These are phyloP conservation scores for Hygrophila difformis DNA, from an alignment of 257 asterid species.

Conservation along the genomic window DNA sequence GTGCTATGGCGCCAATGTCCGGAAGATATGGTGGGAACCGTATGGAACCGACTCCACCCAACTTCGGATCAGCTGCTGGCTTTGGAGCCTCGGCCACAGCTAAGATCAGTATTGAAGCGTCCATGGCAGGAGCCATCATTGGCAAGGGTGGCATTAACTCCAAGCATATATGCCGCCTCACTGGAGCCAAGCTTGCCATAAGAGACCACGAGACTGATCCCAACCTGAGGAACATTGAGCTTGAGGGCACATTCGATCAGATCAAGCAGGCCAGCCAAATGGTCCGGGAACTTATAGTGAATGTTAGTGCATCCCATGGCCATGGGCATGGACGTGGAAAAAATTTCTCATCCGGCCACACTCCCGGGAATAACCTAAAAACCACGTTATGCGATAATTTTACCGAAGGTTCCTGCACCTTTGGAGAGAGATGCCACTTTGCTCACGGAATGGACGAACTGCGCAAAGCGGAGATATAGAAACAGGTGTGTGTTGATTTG, in stretches of 20 bases:
- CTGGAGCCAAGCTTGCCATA: slow-evolving; percentile 50
- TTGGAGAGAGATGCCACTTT: slow-evolving; percentile 61
- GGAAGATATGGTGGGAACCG: slow-evolving; percentile 34
- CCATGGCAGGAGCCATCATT: slow-evolving; percentile 54
- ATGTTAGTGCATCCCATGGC: slow-evolving; percentile 25
- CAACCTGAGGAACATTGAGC: slow-evolving; percentile 46
- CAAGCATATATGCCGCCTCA: slow-evolving; percentile 46
- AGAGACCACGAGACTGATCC: slow-evolving; percentile 51
- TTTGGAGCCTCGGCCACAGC: slow-evolving; percentile 62
- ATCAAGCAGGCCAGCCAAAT: slow-evolving; percentile 56
- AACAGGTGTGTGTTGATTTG: neutral
- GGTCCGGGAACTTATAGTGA: slow-evolving; percentile 51
- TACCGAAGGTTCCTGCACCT: slow-evolving; percentile 51
- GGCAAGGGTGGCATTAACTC: slow-evolving; percentile 59
- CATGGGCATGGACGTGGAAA: slow-evolving; percentile 28
- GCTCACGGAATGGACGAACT: slow-evolving; percentile 67
- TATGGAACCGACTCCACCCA: slow-evolving; percentile 30
- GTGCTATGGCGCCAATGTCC: slow-evolving; percentile 21
- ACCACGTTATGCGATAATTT: slow-evolving; percentile 57
- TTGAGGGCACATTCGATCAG: slow-evolving; percentile 61
- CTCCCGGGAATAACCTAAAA: slow-evolving; percentile 35
- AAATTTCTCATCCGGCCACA: slow-evolving; percentile 21
- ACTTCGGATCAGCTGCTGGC: slow-evolving; percentile 29
- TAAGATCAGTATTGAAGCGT: slow-evolving; percentile 53
- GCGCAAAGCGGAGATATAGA: slow-evolving; percentile 30